These are phyloP conservation scores for Chaetomium sp. DNA, from an alignment of 2,329 filamentous ascomycete genomes.

Conservation along the genomic window DNA sequence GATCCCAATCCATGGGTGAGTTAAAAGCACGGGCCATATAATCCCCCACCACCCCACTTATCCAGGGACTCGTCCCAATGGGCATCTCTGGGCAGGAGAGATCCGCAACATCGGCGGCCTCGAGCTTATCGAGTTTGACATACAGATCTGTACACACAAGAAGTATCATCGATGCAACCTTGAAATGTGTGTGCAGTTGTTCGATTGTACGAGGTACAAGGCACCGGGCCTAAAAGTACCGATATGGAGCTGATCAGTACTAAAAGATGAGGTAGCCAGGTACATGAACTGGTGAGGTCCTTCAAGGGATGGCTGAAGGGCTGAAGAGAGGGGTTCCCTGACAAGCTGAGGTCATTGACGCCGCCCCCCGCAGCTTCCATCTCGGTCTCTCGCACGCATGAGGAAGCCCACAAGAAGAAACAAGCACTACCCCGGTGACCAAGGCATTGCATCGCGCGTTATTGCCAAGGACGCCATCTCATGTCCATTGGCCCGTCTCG, in stretches of 20 bases:
- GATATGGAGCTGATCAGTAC: not conserved
- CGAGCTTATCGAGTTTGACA: not conserved
- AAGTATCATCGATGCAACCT: not conserved
- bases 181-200: not conserved
- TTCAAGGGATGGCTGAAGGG: not conserved
- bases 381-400: not conserved
- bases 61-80: slow-evolving; percentile 9
- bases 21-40: slow-evolving; percentile 10
- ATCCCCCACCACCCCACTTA: not conserved
- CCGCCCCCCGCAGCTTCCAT: not conserved
- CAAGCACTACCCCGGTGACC: slow-evolving; percentile 12
- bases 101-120: not conserved
- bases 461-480: slow-evolving; percentile 13
- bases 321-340: slow-evolving; percentile 11
- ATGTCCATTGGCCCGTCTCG: slow-evolving; percentile 20
- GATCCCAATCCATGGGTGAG: too few species aligned
- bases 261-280: not conserved
- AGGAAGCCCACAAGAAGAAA: not conserved
- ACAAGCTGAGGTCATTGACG: slow-evolving; percentile 16
- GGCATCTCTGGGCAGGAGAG: not conserved
- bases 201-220: not conserved
- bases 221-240: too few species aligned
- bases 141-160: not conserved
- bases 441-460: not conserved
- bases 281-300: not conserved